Percentiles rank a stretch among this genome's conserved stretches.
Conservation (phyloP, 768 basidiomycete species). For the Tremella fuciformis region DNA sequence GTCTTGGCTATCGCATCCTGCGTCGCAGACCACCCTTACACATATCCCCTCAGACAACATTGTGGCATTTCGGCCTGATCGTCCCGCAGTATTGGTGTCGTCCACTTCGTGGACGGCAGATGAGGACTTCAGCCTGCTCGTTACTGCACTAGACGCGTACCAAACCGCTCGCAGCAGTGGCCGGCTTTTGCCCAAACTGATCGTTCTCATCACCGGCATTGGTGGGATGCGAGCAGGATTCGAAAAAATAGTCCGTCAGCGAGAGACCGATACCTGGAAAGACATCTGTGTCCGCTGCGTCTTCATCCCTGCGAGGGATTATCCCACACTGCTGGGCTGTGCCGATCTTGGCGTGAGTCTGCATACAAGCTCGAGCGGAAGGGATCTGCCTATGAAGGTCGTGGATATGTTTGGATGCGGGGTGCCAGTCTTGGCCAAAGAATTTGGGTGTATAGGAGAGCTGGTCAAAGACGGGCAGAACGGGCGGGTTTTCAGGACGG, state of each 20-base stretch:
- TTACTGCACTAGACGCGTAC: slow-evolving; percentile 70
- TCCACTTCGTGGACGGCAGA: slow-evolving; percentile 98
- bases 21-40: slow-evolving; percentile 11
- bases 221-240: slow-evolving; percentile 73
- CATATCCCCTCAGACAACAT: neutral
- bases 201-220: slow-evolving; percentile 86
- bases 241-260: slow-evolving; percentile 63
- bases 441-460: slow-evolving; percentile 79
- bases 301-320: slow-evolving; percentile 88
- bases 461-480: slow-evolving; percentile 81
- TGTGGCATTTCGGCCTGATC: slow-evolving; percentile 59
- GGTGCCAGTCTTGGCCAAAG: slow-evolving; percentile 84
- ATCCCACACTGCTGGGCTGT: slow-evolving; percentile 80
- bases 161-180: slow-evolving; percentile 58
- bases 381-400: slow-evolving; percentile 98
- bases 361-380: slow-evolving; percentile 81
- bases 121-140: slow-evolving; percentile 84
- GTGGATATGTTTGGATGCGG: slow-evolving; percentile 99
- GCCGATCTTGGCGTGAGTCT: slow-evolving; percentile 89
- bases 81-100: slow-evolving; percentile 82
- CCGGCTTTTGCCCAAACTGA: slow-evolving; percentile 63
- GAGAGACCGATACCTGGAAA: slow-evolving; percentile 65
- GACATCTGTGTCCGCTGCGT: slow-evolving; percentile 54
- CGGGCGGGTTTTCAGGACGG: slow-evolving; percentile 71
- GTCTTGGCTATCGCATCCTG: slow-evolving; percentile 1